These are phyloP conservation scores for Monotropa hypopitys DNA, from an alignment of 179 eudicot species.

Conservation along the genomic window DNA sequence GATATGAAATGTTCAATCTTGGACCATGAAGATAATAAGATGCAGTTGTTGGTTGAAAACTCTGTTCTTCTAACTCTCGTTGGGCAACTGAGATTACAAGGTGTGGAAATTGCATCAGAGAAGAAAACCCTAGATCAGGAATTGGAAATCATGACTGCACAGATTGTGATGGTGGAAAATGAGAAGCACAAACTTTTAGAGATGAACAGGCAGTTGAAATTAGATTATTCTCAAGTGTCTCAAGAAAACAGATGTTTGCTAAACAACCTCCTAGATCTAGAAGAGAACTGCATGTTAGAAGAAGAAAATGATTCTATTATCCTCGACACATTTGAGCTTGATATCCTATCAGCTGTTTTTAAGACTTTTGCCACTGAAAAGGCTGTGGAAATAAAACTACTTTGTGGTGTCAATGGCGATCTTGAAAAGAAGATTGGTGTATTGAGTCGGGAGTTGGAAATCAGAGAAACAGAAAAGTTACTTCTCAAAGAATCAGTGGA, in stretches of 20 bases:
- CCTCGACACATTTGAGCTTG: conserved; percentile 28
- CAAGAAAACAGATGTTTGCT: conserved; percentile 31
- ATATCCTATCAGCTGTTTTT: conserved; percentile 32
- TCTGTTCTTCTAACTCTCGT: conserved; percentile 51
- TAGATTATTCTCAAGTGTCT: conserved; percentile 21
- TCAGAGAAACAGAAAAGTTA: conserved; percentile 48
- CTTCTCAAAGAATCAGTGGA: conserved; percentile 31
- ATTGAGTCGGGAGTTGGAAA: conserved; percentile 31
- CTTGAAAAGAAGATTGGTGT: conserved; percentile 37
- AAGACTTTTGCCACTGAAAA: conserved; percentile 42
- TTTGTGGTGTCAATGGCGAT: conserved; percentile 28
- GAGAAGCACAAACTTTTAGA: conserved; percentile 35
- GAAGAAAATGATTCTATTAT: conserved; percentile 33
- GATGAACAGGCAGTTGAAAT: conserved; percentile 38
- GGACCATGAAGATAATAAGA: conserved; percentile 47
- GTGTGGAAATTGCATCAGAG: conserved; percentile 33
- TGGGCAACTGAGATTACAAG: conserved; percentile 44
- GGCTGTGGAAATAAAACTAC: conserved; percentile 28
- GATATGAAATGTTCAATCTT: conserved; percentile 34
- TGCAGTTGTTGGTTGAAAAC: conserved; percentile 54
- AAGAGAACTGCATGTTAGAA: conserved; percentile 33
- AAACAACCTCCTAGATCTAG: conserved; percentile 23
- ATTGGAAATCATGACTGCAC: conserved; percentile 23
- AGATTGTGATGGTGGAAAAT: conserved; percentile 26
- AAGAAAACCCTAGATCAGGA: conserved; percentile 40